Evolutionary conservation across 2,329 filamentous ascomycete species (phyloP).

Genomic region (Colletotrichum agaves): DNA sequence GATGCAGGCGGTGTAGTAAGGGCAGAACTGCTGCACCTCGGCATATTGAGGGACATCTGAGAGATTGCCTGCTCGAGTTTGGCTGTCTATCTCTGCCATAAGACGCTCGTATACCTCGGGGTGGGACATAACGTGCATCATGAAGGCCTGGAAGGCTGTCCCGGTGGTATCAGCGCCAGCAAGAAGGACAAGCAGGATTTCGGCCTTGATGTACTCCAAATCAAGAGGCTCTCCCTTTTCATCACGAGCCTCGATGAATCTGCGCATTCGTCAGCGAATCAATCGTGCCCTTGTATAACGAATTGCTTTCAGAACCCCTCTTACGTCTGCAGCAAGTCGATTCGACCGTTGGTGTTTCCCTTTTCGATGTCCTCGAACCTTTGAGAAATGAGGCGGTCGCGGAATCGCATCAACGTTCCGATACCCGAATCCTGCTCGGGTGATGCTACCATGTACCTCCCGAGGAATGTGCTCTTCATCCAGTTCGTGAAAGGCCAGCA

Average conservation of each 20-base stretch:
- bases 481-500: constrained; percentile 65
- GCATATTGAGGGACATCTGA: constrained; percentile 52
- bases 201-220: constrained; percentile 62
- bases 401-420: constrained; percentile 66
- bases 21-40: constrained; percentile 53
- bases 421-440: constrained; percentile 65
- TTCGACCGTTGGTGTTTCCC: constrained; percentile 54
- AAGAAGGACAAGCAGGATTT: constrained; percentile 62
- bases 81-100: constrained; percentile 57
- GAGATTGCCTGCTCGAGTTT: constrained; percentile 46
- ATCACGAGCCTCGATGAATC: constrained; percentile 56
- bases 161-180: constrained; percentile 64
- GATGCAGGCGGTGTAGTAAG: constrained; percentile 62
- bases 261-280: constrained; percentile 10
- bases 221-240: constrained; percentile 58
- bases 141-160: constrained; percentile 59
- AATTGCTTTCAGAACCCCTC: not conserved
- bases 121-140: constrained; percentile 54
- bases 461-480: constrained; percentile 63
- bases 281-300: not conserved
- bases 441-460: constrained; percentile 62
- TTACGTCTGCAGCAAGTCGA: constrained; percentile 65
- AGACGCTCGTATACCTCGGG: constrained; percentile 55
- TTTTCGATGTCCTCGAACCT: constrained; percentile 58
- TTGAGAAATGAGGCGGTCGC: constrained; percentile 62